A percentile compares a stretch with the other conserved stretches of the same genome.
phyloP scores from a whole-genome alignment of 73 alveolate species.

The Paramecium tetraurelia region DNA sequence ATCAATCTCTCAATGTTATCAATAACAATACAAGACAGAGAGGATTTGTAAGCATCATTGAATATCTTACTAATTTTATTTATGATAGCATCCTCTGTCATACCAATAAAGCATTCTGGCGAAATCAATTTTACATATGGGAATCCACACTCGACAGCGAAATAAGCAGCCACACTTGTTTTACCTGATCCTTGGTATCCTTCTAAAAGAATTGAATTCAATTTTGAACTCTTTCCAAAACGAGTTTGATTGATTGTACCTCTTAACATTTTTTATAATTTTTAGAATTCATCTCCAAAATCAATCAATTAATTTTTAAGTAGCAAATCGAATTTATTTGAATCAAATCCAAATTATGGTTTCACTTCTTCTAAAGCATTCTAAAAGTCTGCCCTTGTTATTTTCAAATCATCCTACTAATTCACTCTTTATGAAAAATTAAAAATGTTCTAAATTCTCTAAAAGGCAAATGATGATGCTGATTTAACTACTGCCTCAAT shows the following conservation, averaged over 20 bases:
- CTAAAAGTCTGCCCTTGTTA: not conserved
- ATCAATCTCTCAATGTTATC: constrained; percentile 98
- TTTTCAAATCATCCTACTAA: not conserved
- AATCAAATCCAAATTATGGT: constrained; percentile 45
- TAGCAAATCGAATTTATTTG: constrained; percentile 38
- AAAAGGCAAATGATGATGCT: constrained; percentile 72
- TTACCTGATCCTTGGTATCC: constrained; percentile 18
- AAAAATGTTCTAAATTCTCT: not conserved
- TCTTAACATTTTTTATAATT: not conserved
- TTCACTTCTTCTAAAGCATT: constrained; percentile 14
- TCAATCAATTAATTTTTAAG: not conserved
- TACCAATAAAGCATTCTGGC: constrained; percentile 97
- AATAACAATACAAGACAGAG: constrained; percentile 79
- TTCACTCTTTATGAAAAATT: not conserved
- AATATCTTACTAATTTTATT: constrained; percentile 91
- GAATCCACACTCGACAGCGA: constrained; percentile 35
- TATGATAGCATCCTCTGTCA: constrained; percentile 39
- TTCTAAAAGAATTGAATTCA: constrained; percentile 23
- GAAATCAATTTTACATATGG: constrained; percentile 91
- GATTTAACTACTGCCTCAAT: constrained; percentile 93
- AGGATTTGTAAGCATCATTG: constrained; percentile 99
- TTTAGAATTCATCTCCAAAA: not conserved
- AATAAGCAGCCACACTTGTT: constrained; percentile 42
- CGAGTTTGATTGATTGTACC: constrained; percentile 5
- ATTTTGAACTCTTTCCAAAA: constrained; percentile 43